phyloP scores from a whole-genome alignment of 2,329 filamentous ascomycete genomes.

The Dendrostoma leiphaemia region DNA sequence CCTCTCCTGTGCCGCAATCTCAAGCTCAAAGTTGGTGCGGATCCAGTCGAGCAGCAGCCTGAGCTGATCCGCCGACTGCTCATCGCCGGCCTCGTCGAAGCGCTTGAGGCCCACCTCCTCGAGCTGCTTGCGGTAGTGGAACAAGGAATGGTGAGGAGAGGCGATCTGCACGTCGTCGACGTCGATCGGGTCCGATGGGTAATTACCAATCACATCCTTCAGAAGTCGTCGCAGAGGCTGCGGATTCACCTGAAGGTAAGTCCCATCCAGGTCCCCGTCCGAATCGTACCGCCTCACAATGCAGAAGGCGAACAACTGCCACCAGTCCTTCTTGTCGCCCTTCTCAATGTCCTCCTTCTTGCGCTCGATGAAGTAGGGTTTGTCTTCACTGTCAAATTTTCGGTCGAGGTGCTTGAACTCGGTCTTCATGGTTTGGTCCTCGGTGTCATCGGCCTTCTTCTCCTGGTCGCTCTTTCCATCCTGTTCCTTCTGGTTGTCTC shows the following conservation, averaged over 20 bases:
- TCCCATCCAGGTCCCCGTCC: slow-evolving; percentile 15
- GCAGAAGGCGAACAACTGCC: slow-evolving; percentile 29
- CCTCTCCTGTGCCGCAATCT: slow-evolving; percentile 25
- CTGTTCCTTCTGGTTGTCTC: slow-evolving; percentile 13
- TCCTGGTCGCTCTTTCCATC: neutral
- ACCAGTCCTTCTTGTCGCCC: slow-evolving; percentile 29
- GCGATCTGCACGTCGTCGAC: slow-evolving; percentile 23
- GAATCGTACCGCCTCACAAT: slow-evolving; percentile 17
- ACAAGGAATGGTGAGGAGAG: slow-evolving; percentile 25
- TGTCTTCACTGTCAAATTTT: slow-evolving; percentile 28
- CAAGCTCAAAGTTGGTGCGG: slow-evolving; percentile 26
- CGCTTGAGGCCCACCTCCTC: slow-evolving; percentile 21
- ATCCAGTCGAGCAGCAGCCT: slow-evolving; percentile 26
- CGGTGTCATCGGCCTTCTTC: slow-evolving; percentile 18
- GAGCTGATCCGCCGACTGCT: slow-evolving; percentile 25
- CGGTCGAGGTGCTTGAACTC: slow-evolving; percentile 33
- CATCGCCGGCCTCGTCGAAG: slow-evolving; percentile 21
- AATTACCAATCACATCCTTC: slow-evolving; percentile 25
- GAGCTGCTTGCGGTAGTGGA: slow-evolving; percentile 27
- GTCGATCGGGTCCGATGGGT: slow-evolving; percentile 26
- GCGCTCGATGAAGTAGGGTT: slow-evolving; percentile 28
- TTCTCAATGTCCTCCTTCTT: slow-evolving; percentile 27
- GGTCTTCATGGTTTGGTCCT: slow-evolving; percentile 26
- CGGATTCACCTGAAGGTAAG: slow-evolving; percentile 13
- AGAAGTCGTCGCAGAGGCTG: slow-evolving; percentile 20